These are phyloP conservation scores for Nidularia pulvinata DNA, from an alignment of 768 basidiomycete genomes.

Conservation along the genomic window DNA sequence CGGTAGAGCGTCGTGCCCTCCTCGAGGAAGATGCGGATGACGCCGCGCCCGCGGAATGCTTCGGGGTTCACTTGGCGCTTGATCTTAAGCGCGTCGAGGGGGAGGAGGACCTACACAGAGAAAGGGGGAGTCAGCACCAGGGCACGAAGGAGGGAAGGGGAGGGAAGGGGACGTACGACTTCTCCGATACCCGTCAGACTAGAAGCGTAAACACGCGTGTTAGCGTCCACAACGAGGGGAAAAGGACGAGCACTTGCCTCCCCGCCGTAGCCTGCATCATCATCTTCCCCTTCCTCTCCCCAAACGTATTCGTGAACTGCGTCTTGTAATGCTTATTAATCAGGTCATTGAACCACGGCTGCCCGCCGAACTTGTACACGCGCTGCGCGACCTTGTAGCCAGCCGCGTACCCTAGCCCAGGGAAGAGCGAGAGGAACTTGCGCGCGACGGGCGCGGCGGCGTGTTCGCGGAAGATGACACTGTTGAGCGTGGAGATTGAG, in stretches of 20 bases:
- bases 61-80: conserved; percentile 99
- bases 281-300: conserved; percentile 94
- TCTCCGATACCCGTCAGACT: conserved; percentile 89
- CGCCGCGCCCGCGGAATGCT: conserved; percentile 93
- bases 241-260: conserved; percentile 51
- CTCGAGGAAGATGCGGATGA: conserved; percentile 87
- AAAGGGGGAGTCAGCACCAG: conserved; percentile 35
- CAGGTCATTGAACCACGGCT: conserved; percentile 96
- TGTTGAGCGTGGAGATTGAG: conserved; percentile 57
- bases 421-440: conserved; percentile 93
- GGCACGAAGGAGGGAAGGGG: not conserved
- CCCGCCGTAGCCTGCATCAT: conserved; percentile 96
- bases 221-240: not conserved
- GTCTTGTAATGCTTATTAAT: conserved; percentile 81
- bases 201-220: too few relatives aligned
- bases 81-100: conserved; percentile 96
- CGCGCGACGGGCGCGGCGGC: conserved; percentile 64
- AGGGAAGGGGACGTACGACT: conserved; percentile 64
- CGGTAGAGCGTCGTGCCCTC: conserved; percentile 93
- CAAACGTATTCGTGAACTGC: conserved; percentile 82
- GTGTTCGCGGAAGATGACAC: conserved; percentile 87
- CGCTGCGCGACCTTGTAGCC: conserved; percentile 97
- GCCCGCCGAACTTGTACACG: conserved; percentile 97
- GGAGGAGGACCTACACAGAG: too few relatives aligned
- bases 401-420: conserved; percentile 96